Conservation (phyloP, 805 yeast genomes). For the Torulaspora delbrueckii region DNA sequence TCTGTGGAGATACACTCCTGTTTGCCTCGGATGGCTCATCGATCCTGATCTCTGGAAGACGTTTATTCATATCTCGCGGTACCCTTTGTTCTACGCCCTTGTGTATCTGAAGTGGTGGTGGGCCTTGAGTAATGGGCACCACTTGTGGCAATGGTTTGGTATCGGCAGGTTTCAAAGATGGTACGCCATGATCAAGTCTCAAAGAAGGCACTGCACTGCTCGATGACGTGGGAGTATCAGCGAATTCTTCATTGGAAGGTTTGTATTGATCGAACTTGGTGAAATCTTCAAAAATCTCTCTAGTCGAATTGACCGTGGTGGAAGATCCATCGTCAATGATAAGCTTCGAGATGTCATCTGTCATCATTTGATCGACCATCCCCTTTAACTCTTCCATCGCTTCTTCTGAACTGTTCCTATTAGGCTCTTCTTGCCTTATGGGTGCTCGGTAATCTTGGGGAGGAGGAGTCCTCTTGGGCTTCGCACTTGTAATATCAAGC, state of each 20-base stretch:
- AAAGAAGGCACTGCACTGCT: slow-evolving; percentile 9
- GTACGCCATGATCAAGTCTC: slow-evolving; percentile 1
- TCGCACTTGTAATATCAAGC: neutral
- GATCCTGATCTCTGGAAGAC: slow-evolving; percentile 1
- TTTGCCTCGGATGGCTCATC: neutral
- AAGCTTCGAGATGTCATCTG: slow-evolving; percentile 8
- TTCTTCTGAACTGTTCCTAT: slow-evolving; percentile 11
- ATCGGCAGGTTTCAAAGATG: neutral
- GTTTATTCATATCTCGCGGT: neutral
- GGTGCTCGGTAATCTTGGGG: neutral
- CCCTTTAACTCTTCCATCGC: slow-evolving; percentile 33
- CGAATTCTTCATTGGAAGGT: slow-evolving; percentile 23
- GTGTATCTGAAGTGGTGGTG: neutral
- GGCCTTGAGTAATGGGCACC: neutral
- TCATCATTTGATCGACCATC: slow-evolving; percentile 36
- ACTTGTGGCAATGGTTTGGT: neutral
- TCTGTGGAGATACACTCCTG: neutral
- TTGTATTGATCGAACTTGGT: slow-evolving; percentile 31
- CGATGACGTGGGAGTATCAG: slow-evolving; percentile 37
- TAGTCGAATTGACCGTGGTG: slow-evolving; percentile 7
- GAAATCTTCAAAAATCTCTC: slow-evolving; percentile 26
- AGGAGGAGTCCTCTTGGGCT: slow-evolving; percentile 2
- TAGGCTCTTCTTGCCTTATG: neutral
- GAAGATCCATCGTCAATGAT: slow-evolving; percentile 3
- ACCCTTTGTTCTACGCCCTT: neutral